Evolutionary conservation across 108 stramenopile species (phyloP).

Genomic region (Discostella stelligeroides): DNA sequence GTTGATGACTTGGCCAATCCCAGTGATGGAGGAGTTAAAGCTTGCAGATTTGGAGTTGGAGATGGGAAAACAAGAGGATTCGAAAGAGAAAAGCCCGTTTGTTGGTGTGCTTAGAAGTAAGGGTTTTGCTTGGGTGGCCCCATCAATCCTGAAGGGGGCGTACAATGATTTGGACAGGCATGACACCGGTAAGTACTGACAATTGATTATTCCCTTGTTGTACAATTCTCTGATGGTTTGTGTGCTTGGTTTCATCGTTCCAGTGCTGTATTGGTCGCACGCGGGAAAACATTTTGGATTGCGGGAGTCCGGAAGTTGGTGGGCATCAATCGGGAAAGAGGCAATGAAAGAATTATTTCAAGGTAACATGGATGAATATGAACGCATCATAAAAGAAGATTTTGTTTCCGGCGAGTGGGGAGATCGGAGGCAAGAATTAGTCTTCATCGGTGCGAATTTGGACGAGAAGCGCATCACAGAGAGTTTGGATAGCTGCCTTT

Average conservation of each 20-base stretch:
- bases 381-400: slow-evolving; percentile 73
- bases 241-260: no score
- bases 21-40: slow-evolving; percentile 76
- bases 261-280: slow-evolving; percentile 92
- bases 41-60: slow-evolving; percentile 38
- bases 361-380: slow-evolving; percentile 57
- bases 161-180: slow-evolving; percentile 19
- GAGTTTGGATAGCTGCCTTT: slow-evolving; percentile 52
- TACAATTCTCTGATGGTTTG: slow-evolving; percentile 33
- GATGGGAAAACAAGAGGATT: slow-evolving; percentile 22
- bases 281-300: slow-evolving; percentile 91
- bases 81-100: slow-evolving; percentile 48
- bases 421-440: slow-evolving; percentile 73
- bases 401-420: slow-evolving; percentile 71
- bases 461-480: slow-evolving; percentile 39
- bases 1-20: slow-evolving; percentile 77
- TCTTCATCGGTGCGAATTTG: slow-evolving; percentile 65
- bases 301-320: slow-evolving; percentile 85
- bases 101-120: slow-evolving; percentile 83
- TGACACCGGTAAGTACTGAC: slow-evolving; percentile 3
- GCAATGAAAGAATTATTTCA: slow-evolving; percentile 61
- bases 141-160: slow-evolving; percentile 55
- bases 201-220: slow-evolving; percentile 27
- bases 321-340: slow-evolving; percentile 70
- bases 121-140: slow-evolving; percentile 94